Evolutionary conservation across 768 basidiomycete species (phyloP).

Genomic region (Pleurotus tuber-regium): DNA sequence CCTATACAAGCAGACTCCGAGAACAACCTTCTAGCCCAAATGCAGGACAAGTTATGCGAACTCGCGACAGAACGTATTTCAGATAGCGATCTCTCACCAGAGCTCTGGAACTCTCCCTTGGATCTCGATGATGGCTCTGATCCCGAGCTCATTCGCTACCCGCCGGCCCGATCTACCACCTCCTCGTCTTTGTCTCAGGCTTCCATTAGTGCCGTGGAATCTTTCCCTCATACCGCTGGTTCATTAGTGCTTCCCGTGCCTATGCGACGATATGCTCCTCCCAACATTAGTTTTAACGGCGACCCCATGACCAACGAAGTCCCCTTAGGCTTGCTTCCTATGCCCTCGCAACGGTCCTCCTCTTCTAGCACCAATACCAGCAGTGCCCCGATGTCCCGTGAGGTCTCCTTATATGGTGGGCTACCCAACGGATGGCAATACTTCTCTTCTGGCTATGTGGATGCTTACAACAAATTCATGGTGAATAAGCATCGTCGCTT

Average conservation of each 20-base stretch:
- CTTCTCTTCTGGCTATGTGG: slow-evolving; percentile 29
- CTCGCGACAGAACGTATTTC: background rate
- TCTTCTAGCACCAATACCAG: background rate
- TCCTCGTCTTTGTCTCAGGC: background rate
- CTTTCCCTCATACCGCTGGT: background rate
- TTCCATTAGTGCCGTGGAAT: slow-evolving; percentile 8
- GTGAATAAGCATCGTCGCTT: slow-evolving; percentile 7
- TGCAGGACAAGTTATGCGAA: background rate
- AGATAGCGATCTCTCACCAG: background rate
- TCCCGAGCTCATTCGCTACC: too few species aligned
- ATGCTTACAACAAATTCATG: slow-evolving; percentile 28
- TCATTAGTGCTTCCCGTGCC: background rate
- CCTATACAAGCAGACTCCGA: background rate
- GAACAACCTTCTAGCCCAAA: background rate
- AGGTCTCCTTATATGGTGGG: slow-evolving; percentile 45
- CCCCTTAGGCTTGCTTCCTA: background rate
- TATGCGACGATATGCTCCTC: background rate
- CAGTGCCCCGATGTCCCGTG: slow-evolving; percentile 38
- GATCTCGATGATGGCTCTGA: too few species aligned
- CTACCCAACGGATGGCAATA: slow-evolving; percentile 49
- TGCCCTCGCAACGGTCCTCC: background rate
- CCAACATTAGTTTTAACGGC: background rate
- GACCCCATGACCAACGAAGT: background rate
- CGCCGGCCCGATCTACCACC: background rate
- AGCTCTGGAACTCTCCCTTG: too few species aligned